Percentiles rank a stretch among this genome's conserved stretches.
These are phyloP conservation scores for Fibroporia radiculosa DNA, from an alignment of 768 basidiomycete genomes.

Conservation along the genomic window DNA sequence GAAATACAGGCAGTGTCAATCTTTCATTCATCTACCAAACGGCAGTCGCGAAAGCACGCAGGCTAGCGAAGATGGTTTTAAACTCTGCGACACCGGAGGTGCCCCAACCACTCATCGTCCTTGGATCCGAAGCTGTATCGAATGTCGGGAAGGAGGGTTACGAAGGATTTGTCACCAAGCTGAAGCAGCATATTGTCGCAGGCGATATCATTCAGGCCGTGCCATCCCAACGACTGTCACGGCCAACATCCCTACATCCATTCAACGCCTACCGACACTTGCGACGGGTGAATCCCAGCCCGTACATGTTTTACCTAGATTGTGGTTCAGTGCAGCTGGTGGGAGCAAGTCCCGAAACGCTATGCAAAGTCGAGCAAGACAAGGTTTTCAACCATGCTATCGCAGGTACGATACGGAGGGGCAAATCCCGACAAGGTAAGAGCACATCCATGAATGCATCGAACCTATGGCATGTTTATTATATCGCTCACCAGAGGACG, in stretches of 20 bases:
- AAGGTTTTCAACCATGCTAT: conserved; percentile 97
- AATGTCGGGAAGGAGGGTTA: conserved; percentile 95
- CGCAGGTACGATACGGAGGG: conserved; percentile 88
- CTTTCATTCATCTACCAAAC: conserved; percentile 84
- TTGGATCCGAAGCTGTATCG: conserved; percentile 65
- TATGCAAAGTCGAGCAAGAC: conserved; percentile 90
- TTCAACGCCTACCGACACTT: conserved; percentile 96
- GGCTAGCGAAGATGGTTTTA: conserved; percentile 68
- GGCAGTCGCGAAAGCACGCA: conserved; percentile 73
- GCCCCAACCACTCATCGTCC: conserved; percentile 51
- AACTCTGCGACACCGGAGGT: conserved; percentile 51
- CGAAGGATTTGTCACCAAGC: conserved; percentile 78
- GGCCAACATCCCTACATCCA: conserved; percentile 84
- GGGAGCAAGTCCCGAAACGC: conserved; percentile 96
- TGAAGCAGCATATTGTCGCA: conserved; percentile 91
- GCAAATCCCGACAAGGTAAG: conserved; percentile 81
- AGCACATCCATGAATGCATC: too few relatives aligned
- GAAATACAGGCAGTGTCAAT: conserved; percentile 54
- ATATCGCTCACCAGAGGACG: conserved; percentile 88
- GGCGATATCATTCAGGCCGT: conserved; percentile 99
- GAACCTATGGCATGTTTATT: too few relatives aligned
- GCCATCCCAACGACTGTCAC: conserved; percentile 83
- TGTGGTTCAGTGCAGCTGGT: conserved; percentile 91
- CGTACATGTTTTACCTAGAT: conserved; percentile 98
- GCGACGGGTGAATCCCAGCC: conserved; percentile 92